phyloP scores from a whole-genome alignment of 2,329 filamentous ascomycete genomes.

The Diplodia seriata region DNA sequence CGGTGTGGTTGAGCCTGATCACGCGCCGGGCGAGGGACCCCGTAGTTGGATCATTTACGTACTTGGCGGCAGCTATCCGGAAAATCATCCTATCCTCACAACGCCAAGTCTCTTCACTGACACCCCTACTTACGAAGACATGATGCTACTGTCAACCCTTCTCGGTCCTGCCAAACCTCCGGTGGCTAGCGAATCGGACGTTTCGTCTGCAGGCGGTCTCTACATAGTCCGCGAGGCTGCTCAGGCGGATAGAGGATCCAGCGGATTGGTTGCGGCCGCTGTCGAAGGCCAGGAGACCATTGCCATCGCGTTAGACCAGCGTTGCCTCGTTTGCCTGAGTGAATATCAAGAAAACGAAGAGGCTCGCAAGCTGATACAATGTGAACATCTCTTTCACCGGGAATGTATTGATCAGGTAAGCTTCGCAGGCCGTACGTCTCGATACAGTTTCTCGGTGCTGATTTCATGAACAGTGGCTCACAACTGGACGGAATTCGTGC shows the following conservation, averaged over 20 bases:
- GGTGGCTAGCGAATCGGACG: slow-evolving; percentile 69
- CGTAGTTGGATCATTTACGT: slow-evolving; percentile 77
- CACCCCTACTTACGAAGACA: slow-evolving; percentile 74
- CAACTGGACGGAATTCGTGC: slow-evolving; percentile 70
- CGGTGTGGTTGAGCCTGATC: slow-evolving; percentile 65
- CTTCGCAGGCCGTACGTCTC: neutral
- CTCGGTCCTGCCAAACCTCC: slow-evolving; percentile 73
- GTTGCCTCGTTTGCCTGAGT: slow-evolving; percentile 71
- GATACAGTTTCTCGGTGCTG: slow-evolving; percentile 15
- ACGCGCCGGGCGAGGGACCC: slow-evolving; percentile 63
- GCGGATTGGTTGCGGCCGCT: slow-evolving; percentile 57
- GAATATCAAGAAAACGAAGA: slow-evolving; percentile 70
- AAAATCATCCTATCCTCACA: slow-evolving; percentile 73
- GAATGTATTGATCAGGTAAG: slow-evolving; percentile 74
- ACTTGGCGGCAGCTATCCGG: slow-evolving; percentile 71
- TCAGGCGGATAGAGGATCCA: slow-evolving; percentile 43
- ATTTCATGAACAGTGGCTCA: slow-evolving; percentile 64
- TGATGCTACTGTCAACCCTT: slow-evolving; percentile 71
- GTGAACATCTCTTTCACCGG: slow-evolving; percentile 70
- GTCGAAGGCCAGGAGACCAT: slow-evolving; percentile 46
- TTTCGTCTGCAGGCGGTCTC: slow-evolving; percentile 67
- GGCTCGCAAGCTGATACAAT: slow-evolving; percentile 66
- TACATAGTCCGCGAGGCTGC: slow-evolving; percentile 57
- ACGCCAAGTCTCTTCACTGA: slow-evolving; percentile 74
- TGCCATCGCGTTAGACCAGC: slow-evolving; percentile 51